Base-by-base conservation (phyloP, 164 flowering plant genomes). In the Magnolia kwangsiensis region DNA sequence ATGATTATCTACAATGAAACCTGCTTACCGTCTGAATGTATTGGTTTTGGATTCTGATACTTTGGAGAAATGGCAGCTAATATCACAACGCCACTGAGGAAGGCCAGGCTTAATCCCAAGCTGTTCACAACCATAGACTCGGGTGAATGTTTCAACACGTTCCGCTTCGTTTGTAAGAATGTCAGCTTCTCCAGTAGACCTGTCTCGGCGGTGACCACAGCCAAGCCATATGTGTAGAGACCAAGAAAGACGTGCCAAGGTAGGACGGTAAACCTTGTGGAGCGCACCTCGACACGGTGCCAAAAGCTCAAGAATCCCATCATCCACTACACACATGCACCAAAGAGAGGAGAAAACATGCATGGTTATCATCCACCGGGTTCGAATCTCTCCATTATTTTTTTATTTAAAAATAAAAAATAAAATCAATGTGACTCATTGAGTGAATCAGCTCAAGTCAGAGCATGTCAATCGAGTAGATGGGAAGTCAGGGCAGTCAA, bases 171-270 rank as follows among this genome's bases (percentile, higher is more conserved):
- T 69, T 91, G 96, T 71, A 93, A 83, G 77, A 95, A 86, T 24
- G 95, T 93, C 71, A 95, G 74, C 85, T 93, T 95, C 87, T 93
- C 99, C 8, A 93, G 80, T 2, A 95, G 94, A 50, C 98, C 98
- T 0, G 95, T 91, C 76, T 93, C 99, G 3, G 99, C 99, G 1
- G 99, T 93, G 3, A 81, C 95, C 84, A 95, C 89, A 0, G 97
- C 97, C 74, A 95, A 74, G 3, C 85, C 97, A 71, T 95, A 95
- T 0, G 96, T 88, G 86, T 92, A 93, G 65, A 93, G 91, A 11
- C 98, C 99, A 0, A 95, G 85, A 79, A 93, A 95, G 55, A 93
- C 78, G 72, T 93, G 98, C 97, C 97, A 92, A 0, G 99, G 98
- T 76, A 91, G 79, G 37, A 93, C 79, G 27, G 79, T 86, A 14